Percentiles rank a stretch among this genome's conserved stretches.
These are phyloP conservation scores for Podaxis pistillaris DNA, from an alignment of 768 basidiomycete species.

Conservation along the genomic window DNA sequence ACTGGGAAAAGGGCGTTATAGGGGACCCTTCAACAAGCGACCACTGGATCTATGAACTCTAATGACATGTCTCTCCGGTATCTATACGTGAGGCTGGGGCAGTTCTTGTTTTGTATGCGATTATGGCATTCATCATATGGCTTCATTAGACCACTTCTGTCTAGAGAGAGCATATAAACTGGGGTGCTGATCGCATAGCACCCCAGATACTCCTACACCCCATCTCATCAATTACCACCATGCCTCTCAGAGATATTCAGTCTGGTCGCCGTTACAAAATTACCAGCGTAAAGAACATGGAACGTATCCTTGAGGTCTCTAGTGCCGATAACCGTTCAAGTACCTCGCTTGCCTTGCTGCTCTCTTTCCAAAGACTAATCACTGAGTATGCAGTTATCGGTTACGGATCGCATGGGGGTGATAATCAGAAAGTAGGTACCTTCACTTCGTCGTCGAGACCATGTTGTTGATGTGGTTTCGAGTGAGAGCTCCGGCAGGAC, in stretches of 20 bases:
- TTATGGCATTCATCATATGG: background rate
- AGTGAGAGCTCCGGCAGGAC: conserved; percentile 34
- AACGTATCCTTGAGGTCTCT: background rate
- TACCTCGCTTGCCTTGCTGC: background rate
- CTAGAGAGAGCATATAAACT: background rate
- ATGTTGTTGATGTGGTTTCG: background rate
- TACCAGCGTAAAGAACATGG: background rate
- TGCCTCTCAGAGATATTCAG: background rate
- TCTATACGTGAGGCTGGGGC: too few species aligned
- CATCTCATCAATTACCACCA: background rate
- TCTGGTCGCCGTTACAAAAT: background rate
- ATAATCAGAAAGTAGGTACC: conserved; percentile 39
- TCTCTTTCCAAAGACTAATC: too few species aligned
- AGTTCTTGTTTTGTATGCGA: background rate
- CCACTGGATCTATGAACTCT: background rate
- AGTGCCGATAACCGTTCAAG: background rate
- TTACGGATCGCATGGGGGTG: conserved; percentile 21
- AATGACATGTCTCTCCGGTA: background rate
- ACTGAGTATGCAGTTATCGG: too few species aligned
- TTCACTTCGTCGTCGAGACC: background rate
- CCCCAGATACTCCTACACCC: background rate
- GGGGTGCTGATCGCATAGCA: background rate
- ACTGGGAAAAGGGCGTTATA: background rate
- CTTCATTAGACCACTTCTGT: background rate
- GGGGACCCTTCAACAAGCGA: background rate